Evolutionary conservation across 345 rosid genomes (phyloP), one percentile per base, ranked within the genome.

Genomic region (Pelargonium nanum): DNA sequence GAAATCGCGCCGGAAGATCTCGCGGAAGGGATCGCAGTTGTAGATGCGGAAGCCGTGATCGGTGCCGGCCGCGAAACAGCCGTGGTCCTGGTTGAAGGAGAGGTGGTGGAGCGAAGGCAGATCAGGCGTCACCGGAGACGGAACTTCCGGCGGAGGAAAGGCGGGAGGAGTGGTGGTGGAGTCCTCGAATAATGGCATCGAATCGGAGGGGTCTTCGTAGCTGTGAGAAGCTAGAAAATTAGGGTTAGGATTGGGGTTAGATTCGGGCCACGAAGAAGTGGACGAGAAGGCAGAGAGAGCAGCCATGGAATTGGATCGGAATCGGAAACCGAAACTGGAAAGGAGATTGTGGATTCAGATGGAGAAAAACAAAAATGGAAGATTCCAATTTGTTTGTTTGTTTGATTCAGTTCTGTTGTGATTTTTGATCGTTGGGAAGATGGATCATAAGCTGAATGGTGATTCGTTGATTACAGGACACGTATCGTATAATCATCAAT

Each of bases 1-100:
- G 26, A 75, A 75, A 30, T 75, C 78, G 9, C 75, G 75, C 24
- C 75, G 69, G 67, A 70, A 75, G 48, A 70, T 75, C 72, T 75
- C 78, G 44, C 75, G 69, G 58, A 75, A 75, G 5, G 78, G 78
- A 13, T 75, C 78, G 67, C 78, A 70, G 34, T 75, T 75, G 60
- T 70, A 70, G 63, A 75, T 70, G 24, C 78, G 75, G 59, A 75
- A 75, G 6, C 75, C 78, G 20, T 64, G 69, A 60, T 70, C 78
- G 22, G 78, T 75, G 2, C 70, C 78, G 2, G 75, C 75, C 0
- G 78, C 72, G 61, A 74, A 74, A 54, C 78, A 74, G 5, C 74
- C 78, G 19, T 21, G 59, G 59, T 74, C 78, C 62, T 74, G 78
- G 34, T 74, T 74, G 64, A 70, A 74, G 6, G 72, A 70, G 57